phyloP scores from a whole-genome alignment of 2,329 filamentous ascomycete species.

The Paramyrothecium roridum region DNA sequence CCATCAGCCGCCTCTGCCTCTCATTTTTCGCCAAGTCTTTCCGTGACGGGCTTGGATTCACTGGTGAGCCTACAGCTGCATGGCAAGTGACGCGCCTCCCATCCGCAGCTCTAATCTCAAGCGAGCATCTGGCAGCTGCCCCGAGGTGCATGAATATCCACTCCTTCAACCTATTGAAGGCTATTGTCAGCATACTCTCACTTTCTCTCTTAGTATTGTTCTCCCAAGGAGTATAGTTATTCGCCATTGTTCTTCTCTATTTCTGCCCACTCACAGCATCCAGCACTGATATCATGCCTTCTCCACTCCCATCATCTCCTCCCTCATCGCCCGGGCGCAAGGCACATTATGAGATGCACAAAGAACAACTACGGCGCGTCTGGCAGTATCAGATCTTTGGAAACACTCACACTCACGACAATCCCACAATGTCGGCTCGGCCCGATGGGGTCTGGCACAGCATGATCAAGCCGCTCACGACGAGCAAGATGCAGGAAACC shows the following conservation, averaged over 20 bases:
- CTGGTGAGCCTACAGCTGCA: too few relatives aligned
- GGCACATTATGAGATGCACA: not conserved
- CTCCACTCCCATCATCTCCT: not conserved
- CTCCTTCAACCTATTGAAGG: too few relatives aligned
- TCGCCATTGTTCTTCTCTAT: too few relatives aligned
- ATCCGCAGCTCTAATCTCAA: too few relatives aligned
- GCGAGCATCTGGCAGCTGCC: too few relatives aligned
- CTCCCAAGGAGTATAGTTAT: too few relatives aligned
- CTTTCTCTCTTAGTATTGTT: too few relatives aligned
- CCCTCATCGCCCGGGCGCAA: not conserved
- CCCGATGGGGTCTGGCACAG: not conserved
- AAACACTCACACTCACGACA: not conserved
- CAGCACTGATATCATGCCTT: not conserved
- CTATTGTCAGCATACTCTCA: too few relatives aligned
- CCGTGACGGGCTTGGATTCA: too few relatives aligned
- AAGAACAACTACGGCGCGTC: not conserved
- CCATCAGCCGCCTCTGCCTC: not conserved
- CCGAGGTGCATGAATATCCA: too few relatives aligned
- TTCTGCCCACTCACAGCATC: not conserved
- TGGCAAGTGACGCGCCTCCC: too few relatives aligned
- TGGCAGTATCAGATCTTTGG: not conserved
- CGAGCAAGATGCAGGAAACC: slow-evolving; percentile 1
- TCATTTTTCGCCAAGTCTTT: not conserved
- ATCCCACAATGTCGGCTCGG: not conserved
- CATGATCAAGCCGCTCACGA: not conserved